These are phyloP conservation scores for Phytophthora meadii DNA, from an alignment of 352 stramenopile species.

Conservation along the genomic window DNA sequence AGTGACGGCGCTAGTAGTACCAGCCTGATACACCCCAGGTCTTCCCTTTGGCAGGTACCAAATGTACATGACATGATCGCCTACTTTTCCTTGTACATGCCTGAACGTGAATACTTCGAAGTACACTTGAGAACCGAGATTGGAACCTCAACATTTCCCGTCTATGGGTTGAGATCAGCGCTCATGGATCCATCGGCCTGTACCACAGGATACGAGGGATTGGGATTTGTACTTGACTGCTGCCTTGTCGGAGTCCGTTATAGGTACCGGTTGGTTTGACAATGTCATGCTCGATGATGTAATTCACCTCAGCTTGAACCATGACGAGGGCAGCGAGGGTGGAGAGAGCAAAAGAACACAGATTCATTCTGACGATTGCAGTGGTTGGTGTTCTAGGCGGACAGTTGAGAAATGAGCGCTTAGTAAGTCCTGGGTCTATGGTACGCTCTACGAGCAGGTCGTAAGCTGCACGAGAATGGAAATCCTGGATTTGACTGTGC, in stretches of 20 bases:
- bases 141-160: not conserved
- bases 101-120: not conserved
- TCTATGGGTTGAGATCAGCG: not conserved
- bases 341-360: no score
- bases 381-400: no score
- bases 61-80: conserved; percentile 1
- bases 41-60: conserved; percentile 8
- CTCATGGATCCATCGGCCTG: not conserved
- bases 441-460: no score
- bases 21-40: not conserved
- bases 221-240: conserved; percentile 3
- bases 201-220: not conserved
- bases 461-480: no score
- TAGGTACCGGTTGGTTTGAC: not conserved
- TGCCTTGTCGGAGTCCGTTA: not conserved
- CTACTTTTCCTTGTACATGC: not conserved
- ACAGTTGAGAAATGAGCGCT: no score
- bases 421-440: no score
- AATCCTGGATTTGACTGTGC: no score
- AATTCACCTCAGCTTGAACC: no score
- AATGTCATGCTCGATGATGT: no score
- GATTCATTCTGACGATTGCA: no score
- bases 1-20: not conserved
- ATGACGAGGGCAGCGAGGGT: no score
- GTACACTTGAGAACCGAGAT: not conserved